phyloP scores from a whole-genome alignment of 2,329 filamentous ascomycete genomes.

The Magnaporthales sp. region DNA sequence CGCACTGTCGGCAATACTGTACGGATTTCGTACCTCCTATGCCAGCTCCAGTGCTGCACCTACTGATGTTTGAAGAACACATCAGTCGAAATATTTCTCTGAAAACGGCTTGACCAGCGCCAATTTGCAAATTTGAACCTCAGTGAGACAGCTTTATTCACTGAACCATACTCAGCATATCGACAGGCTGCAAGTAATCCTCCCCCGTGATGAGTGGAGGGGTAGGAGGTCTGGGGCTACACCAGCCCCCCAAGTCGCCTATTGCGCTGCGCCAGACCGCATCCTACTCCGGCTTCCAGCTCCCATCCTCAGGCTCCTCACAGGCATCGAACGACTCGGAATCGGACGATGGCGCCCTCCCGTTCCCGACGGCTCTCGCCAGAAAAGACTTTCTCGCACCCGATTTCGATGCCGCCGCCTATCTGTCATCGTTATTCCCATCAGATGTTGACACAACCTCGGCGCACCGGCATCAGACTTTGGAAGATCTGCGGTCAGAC shows the following conservation, averaged over 20 bases:
- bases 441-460: slow-evolving; percentile 28
- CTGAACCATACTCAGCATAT: background rate
- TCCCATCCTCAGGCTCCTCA: slow-evolving; percentile 30
- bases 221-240: slow-evolving; percentile 4
- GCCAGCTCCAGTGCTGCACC: background rate
- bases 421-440: slow-evolving; percentile 49
- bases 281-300: slow-evolving; percentile 29
- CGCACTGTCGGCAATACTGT: background rate
- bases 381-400: slow-evolving; percentile 73
- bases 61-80: background rate
- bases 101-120: background rate
- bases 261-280: slow-evolving; percentile 20
- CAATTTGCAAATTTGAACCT: background rate
- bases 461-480: slow-evolving; percentile 83
- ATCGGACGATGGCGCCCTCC: slow-evolving; percentile 55
- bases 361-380: slow-evolving; percentile 79
- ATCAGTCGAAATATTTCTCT: background rate
- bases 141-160: background rate
- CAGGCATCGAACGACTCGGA: slow-evolving; percentile 16
- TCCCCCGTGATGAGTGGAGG: slow-evolving; percentile 1
- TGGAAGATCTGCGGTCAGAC: slow-evolving; percentile 85
- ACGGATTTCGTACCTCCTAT: background rate
- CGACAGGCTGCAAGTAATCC: background rate
- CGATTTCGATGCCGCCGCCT: slow-evolving; percentile 70
- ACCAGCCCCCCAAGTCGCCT: slow-evolving; percentile 6